Evolutionary conservation across 108 stramenopile species (phyloP).

Genomic region (Epipyxis sp.): DNA sequence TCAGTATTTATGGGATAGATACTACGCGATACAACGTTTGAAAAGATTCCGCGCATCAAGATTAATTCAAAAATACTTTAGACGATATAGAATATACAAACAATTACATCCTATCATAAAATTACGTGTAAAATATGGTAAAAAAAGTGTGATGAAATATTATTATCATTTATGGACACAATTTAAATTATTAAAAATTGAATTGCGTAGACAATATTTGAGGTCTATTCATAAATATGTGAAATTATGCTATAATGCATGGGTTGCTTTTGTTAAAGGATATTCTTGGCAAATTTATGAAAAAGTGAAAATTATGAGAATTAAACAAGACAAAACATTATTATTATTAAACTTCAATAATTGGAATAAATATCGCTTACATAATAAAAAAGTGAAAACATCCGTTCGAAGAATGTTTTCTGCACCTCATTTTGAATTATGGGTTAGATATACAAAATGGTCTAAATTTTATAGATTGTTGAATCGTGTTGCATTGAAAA

Average conservation of each 20-base stretch:
- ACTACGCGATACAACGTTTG: not conserved
- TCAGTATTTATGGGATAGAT: slow-evolving; percentile 21
- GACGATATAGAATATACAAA: not conserved
- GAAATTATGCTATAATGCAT: not conserved
- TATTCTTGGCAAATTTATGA: not conserved
- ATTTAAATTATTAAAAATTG: not conserved
- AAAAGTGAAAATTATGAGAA: not conserved
- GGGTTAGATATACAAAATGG: slow-evolving; percentile 13
- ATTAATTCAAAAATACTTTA: slow-evolving; percentile 13
- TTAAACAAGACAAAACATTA: not conserved
- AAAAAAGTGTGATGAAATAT: not conserved
- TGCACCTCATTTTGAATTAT: slow-evolving; percentile 14
- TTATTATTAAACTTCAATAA: not conserved
- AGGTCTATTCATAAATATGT: not conserved
- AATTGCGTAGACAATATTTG: not conserved
- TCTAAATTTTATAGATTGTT: not conserved
- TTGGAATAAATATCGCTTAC: not conserved
- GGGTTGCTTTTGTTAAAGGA: not conserved
- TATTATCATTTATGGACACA: not conserved
- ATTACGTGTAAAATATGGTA: slow-evolving; percentile 16
- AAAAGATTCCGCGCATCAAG: slow-evolving; percentile 1
- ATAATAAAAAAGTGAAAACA: not conserved
- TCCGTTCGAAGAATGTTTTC: not conserved
- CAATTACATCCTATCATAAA: slow-evolving; percentile 15
- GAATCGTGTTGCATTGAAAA: not conserved